A percentile compares a stretch with the other conserved stretches of the same genome.
Evolutionary conservation across 768 basidiomycete species (phyloP).

Genomic region (Suillus lakei): DNA sequence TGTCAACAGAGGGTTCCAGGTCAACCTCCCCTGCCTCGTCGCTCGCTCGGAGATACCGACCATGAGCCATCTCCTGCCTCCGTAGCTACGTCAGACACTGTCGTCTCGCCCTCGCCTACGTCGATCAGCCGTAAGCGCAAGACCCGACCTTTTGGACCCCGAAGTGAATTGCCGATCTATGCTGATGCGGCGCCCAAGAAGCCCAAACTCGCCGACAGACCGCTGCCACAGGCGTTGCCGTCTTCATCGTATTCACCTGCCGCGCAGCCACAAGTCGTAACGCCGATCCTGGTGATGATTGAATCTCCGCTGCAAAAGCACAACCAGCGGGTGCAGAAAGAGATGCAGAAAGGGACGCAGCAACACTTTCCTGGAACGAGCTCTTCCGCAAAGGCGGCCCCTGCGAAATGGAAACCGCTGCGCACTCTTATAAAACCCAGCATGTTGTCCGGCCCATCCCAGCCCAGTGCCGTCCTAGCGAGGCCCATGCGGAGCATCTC

Average conservation of each 20-base stretch:
- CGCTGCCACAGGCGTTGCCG: neutral
- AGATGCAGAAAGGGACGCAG: neutral
- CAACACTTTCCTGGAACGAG: neutral
- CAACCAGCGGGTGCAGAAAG: neutral
- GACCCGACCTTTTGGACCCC: neutral
- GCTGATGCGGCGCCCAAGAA: neutral
- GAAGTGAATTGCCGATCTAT: neutral
- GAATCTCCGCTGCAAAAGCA: neutral
- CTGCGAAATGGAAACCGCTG: neutral
- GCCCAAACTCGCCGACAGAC: neutral
- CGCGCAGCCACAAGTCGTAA: neutral
- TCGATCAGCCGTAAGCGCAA: neutral
- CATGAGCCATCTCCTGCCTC: neutral
- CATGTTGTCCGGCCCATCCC: neutral
- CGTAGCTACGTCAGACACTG: neutral
- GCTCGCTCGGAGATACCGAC: neutral
- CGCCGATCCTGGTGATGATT: neutral
- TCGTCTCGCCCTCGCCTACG: neutral
- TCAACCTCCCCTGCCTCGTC: constrained; percentile 28
- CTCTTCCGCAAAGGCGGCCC: neutral
- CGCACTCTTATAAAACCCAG: neutral
- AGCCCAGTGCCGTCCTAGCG: neutral
- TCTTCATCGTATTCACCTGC: neutral
- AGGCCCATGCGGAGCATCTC: neutral
- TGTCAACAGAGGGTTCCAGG: constrained; percentile 26